phyloP scores from a whole-genome alignment of 2,329 filamentous ascomycete species.

The Passalora sequoiae region DNA sequence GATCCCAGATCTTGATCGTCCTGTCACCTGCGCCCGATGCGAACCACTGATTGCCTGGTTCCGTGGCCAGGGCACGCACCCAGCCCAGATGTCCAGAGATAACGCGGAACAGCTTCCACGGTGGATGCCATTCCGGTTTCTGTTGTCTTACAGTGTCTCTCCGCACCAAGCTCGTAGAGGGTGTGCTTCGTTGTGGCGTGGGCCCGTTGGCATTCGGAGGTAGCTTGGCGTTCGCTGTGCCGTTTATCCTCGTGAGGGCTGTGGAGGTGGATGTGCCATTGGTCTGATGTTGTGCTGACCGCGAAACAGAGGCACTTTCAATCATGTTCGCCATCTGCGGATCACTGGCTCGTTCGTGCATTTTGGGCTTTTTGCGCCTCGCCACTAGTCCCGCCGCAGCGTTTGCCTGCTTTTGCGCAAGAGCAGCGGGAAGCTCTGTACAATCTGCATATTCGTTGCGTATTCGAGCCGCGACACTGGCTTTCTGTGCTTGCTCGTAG shows the following conservation, averaged over 20 bases:
- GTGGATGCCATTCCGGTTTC: constrained; percentile 91
- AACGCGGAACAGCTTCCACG: constrained; percentile 97
- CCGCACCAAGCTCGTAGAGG: constrained; percentile 55
- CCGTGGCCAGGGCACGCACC: constrained; percentile 84
- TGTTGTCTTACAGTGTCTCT: constrained; percentile 61
- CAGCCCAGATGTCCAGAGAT: constrained; percentile 95
- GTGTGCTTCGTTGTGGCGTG: constrained; percentile 47
- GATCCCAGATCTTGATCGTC: constrained; percentile 98
- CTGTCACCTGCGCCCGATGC: constrained; percentile 90
- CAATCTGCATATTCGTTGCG: constrained; percentile 72
- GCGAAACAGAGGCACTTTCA: constrained; percentile 54
- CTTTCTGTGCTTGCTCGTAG: constrained; percentile 40
- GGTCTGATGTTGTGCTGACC: constrained; percentile 40
- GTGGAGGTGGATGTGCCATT: constrained; percentile 45
- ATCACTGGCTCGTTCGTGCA: constrained; percentile 48
- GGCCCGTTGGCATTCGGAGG: constrained; percentile 54
- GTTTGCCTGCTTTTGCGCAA: constrained; percentile 73
- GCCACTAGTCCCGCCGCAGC: constrained; percentile 53
- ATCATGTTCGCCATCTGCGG: constrained; percentile 62
- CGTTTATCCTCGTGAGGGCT: constrained; percentile 52
- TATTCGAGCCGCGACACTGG: constrained; percentile 54
- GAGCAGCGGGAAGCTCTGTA: constrained; percentile 67
- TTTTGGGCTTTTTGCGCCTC: constrained; percentile 59
- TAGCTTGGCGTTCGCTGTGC: constrained; percentile 36
- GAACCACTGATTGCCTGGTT: constrained; percentile 97